phyloP scores from a whole-genome alignment of 2,329 filamentous ascomycete genomes.

The Reticulascus tulasneorum region DNA sequence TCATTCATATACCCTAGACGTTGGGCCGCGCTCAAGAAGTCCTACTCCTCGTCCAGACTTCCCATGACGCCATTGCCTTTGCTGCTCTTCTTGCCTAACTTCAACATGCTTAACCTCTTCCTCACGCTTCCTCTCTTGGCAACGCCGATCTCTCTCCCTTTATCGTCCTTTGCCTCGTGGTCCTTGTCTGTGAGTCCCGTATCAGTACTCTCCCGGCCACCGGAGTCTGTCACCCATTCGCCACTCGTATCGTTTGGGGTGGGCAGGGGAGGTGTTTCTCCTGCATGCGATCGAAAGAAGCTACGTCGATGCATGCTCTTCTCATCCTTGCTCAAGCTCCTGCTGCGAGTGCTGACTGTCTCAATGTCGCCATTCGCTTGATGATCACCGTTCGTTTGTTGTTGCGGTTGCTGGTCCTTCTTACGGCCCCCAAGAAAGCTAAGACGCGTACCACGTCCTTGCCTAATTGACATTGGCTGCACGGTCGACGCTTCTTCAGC shows the following conservation, averaged over 20 bases:
- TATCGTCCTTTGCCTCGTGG: conserved; percentile 21
- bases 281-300: conserved; percentile 40
- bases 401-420: conserved; percentile 31
- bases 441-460: conserved; percentile 47
- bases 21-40: conserved; percentile 13
- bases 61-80: conserved; percentile 50
- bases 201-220: conserved; percentile 21
- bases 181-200: conserved; percentile 18
- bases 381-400: conserved; percentile 24
- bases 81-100: conserved; percentile 66
- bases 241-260: conserved; percentile 13
- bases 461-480: conserved; percentile 47
- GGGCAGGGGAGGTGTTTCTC: conserved; percentile 18
- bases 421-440: conserved; percentile 55
- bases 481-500: conserved; percentile 48
- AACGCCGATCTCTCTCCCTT: conserved; percentile 19
- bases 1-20: conserved; percentile 15
- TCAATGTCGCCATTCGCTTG: conserved; percentile 25
- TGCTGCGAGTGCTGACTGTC: conserved; percentile 20
- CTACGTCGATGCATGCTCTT: conserved; percentile 36
- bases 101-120: conserved; percentile 75
- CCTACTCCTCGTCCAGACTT: conserved; percentile 53
- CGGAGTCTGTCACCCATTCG: conserved; percentile 28
- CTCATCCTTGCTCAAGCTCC: conserved; percentile 23
- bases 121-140: conserved; percentile 61